These are phyloP conservation scores for Fusarium hainanense DNA, from an alignment of 2,329 filamentous ascomycete species.

Conservation along the genomic window DNA sequence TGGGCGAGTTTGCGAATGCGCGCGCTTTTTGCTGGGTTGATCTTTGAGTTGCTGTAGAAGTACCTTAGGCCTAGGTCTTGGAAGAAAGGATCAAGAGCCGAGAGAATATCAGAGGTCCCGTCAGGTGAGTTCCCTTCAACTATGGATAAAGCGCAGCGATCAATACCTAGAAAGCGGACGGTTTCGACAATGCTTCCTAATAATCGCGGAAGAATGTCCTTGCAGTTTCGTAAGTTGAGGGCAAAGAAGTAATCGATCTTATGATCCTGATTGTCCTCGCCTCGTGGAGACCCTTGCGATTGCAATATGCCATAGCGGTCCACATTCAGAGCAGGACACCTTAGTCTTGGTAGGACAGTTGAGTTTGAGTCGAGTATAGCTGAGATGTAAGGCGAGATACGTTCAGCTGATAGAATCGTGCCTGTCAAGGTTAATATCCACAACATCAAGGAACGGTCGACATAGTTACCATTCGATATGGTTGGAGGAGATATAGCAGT, in stretches of 20 bases:
- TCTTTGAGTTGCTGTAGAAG: constrained; percentile 54
- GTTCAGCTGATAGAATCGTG: constrained; percentile 40
- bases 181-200: constrained; percentile 63
- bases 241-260: constrained; percentile 61
- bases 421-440: constrained; percentile 37
- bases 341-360: constrained; percentile 38
- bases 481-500: neutral
- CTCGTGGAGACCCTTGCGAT: constrained; percentile 13
- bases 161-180: constrained; percentile 61
- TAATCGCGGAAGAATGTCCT: constrained; percentile 60
- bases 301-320: constrained; percentile 41
- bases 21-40: constrained; percentile 56
- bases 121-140: constrained; percentile 67
- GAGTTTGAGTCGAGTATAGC: constrained; percentile 46
- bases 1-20: constrained; percentile 61
- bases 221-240: constrained; percentile 60
- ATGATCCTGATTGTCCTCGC: neutral
- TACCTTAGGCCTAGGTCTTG: constrained; percentile 54
- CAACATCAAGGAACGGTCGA: accelerated
- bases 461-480: constrained; percentile 21
- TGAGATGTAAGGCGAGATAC: constrained; percentile 42
- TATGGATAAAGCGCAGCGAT: constrained; percentile 64
- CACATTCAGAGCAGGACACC: constrained; percentile 45
- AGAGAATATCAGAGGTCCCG: constrained; percentile 63
- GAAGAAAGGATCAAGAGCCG: constrained; percentile 54